Evolutionary conservation across 2,329 filamentous ascomycete species (phyloP).

Genomic region (Pseudocercospora cruenta): DNA sequence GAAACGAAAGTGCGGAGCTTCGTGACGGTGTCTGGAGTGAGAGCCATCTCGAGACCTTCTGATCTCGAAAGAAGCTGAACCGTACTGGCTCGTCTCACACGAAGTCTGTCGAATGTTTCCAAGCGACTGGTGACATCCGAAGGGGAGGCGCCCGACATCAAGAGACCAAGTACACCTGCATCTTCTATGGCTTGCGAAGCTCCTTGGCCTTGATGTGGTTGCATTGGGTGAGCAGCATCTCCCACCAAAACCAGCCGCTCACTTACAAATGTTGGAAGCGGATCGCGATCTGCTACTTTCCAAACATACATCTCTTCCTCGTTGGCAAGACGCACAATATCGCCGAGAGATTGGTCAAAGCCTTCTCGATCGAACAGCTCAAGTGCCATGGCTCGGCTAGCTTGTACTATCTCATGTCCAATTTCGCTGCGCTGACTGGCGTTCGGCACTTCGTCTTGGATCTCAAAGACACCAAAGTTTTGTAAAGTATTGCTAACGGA

Average conservation of each 20-base stretch:
- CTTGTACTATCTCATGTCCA: background rate
- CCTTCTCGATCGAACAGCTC: slow-evolving; percentile 6
- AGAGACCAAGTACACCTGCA: slow-evolving; percentile 40
- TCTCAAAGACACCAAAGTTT: slow-evolving; percentile 12
- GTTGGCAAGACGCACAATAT: slow-evolving; percentile 2
- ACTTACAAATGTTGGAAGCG: background rate
- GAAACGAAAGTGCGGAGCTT: background rate
- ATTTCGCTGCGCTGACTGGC: background rate
- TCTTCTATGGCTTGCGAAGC: slow-evolving; percentile 50
- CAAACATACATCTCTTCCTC: slow-evolving; percentile 16
- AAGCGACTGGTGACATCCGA: background rate
- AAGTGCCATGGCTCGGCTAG: background rate
- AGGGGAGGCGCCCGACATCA: background rate
- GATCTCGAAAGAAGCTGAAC: background rate
- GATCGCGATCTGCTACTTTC: slow-evolving; percentile 10
- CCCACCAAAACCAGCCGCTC: slow-evolving; percentile 13
- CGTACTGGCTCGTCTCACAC: background rate
- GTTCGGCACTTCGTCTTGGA: background rate
- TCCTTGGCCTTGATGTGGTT: slow-evolving; percentile 50
- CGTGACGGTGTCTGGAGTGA: background rate
- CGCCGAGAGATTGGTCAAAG: slow-evolving; percentile 6
- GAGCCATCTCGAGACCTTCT: background rate
- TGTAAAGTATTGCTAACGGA: slow-evolving; percentile 10
- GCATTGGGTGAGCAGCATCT: slow-evolving; percentile 19
- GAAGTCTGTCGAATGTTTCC: background rate